Evolutionary conservation across 2,329 filamentous ascomycete genomes (phyloP).

Genomic region (Phaeosphaeriaceae sp.): DNA sequence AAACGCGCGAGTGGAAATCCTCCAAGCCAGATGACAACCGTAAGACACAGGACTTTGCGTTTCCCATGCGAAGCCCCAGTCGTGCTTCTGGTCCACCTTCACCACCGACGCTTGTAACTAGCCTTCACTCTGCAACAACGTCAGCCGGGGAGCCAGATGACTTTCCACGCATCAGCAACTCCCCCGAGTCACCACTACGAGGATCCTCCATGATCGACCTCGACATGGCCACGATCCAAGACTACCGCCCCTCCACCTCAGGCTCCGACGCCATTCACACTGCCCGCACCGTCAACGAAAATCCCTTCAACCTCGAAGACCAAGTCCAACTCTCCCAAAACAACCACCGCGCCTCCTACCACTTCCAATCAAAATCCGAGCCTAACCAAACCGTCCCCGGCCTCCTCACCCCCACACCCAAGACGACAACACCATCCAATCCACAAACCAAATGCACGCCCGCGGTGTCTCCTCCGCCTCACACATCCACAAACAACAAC

Average conservation of each 20-base stretch:
- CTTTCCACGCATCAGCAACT: conserved; percentile 44
- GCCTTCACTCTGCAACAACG: conserved; percentile 51
- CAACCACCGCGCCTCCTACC: conserved; percentile 48
- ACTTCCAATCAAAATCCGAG: conserved; percentile 50
- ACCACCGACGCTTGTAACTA: conserved; percentile 39
- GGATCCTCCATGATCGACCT: conserved; percentile 56
- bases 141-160: conserved; percentile 48
- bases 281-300: conserved; percentile 49
- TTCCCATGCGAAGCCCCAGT: conserved; percentile 37
- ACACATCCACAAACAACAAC: conserved; percentile 36
- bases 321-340: conserved; percentile 47
- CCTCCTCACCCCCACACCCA: conserved; percentile 45
- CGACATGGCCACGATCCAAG: conserved; percentile 48
- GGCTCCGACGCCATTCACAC: conserved; percentile 46
- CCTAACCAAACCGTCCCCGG: conserved; percentile 47
- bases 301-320: conserved; percentile 59
- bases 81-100: conserved; percentile 17
- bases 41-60: conserved; percentile 45
- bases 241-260: conserved; percentile 53
- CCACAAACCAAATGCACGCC: conserved; percentile 42
- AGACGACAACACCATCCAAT: conserved; percentile 42
- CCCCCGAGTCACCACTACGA: conserved; percentile 43
- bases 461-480: conserved; percentile 44
- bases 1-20: conserved; percentile 41
- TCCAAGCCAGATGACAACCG: conserved; percentile 35